phyloP scores from a whole-genome alignment of 305 asterid species.

The Solanum chacoense region DNA sequence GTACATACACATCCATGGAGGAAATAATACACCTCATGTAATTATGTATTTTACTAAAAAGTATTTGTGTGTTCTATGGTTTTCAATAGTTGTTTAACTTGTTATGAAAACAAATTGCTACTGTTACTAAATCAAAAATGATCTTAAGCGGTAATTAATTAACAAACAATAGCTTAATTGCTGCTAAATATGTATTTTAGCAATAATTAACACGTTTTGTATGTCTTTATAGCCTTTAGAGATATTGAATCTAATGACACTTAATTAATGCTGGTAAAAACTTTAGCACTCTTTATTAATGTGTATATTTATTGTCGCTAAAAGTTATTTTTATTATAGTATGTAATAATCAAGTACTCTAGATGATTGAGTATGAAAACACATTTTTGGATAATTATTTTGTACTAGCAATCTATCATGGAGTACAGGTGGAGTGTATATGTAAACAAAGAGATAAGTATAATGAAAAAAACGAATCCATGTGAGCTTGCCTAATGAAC shows the following conservation, averaged over 20 bases:
- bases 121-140: background rate
- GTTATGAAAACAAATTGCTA: background rate
- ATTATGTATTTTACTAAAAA: background rate
- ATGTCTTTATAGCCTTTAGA: background rate
- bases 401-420: background rate
- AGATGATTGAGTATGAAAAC: background rate
- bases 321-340: background rate
- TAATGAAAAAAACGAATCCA: background rate
- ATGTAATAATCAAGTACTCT: background rate
- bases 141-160: background rate
- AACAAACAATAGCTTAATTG: too few relatives aligned
- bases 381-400: background rate
- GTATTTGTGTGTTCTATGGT: background rate
- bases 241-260: background rate
- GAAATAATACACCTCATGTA: constrained; percentile 22
- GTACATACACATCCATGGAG: constrained; percentile 40
- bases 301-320: background rate
- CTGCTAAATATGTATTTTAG: background rate
- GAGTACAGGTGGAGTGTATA: background rate
- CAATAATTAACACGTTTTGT: too few relatives aligned
- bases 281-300: background rate
- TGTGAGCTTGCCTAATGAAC: background rate
- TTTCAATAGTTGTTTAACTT: background rate
- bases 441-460: background rate
- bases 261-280: too few relatives aligned